Evolutionary conservation across 805 yeast species (phyloP).

Genomic region (Saturnispora zaruensis): DNA sequence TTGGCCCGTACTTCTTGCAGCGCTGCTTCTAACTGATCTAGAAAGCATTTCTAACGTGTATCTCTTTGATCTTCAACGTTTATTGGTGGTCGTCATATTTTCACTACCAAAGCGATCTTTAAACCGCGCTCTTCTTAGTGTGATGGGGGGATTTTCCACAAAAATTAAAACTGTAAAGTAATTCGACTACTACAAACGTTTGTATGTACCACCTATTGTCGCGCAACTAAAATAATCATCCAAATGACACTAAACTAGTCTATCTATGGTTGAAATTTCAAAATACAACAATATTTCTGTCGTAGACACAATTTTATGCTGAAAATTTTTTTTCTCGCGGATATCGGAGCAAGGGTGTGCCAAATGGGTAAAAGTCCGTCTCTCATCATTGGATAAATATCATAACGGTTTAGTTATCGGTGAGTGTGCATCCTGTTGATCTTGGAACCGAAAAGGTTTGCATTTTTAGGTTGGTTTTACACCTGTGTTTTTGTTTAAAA

Average conservation of each 20-base stretch:
- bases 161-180: too few species aligned
- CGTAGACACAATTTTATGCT: background rate
- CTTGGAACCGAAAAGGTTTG: too few species aligned
- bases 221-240: background rate
- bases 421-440: background rate
- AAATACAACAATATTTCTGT: background rate
- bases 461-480: too few species aligned
- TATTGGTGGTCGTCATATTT: background rate
- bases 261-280: background rate
- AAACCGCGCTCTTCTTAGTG: background rate
- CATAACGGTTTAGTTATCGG: background rate
- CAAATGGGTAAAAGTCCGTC: background rate
- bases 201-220: background rate
- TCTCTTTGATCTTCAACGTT: background rate
- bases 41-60: conserved; percentile 1
- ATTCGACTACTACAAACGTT: background rate
- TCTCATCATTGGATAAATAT: background rate
- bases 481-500: background rate
- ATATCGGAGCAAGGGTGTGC: conserved; percentile 1
- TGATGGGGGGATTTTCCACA: background rate
- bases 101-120: background rate
- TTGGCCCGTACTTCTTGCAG: background rate
- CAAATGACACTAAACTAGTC: too few species aligned
- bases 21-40: background rate
- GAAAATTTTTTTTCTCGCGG: background rate